Percentiles rank a stretch among this genome's conserved stretches.
Conservation (phyloP, 495 filamentous ascomycete species). For the Oleoguttula mirabilis region DNA sequence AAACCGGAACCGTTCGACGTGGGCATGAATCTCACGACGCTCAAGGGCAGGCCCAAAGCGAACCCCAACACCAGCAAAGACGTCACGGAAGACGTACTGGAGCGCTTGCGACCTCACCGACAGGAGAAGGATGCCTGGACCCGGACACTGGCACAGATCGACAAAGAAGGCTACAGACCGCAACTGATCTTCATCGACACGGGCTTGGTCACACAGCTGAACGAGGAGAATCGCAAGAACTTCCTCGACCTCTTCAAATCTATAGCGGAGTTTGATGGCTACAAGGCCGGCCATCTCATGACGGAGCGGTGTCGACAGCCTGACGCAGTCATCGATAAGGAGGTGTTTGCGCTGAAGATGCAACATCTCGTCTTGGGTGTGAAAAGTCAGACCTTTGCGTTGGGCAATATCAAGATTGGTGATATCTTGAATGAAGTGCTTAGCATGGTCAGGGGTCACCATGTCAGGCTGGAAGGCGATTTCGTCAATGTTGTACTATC, state of each 20-base stretch:
- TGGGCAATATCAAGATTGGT: conserved; percentile 93
- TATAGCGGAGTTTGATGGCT: conserved; percentile 93
- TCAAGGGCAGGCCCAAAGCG: conserved; percentile 22
- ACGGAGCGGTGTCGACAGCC: conserved; percentile 87
- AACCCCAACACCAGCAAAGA: conserved; percentile 39
- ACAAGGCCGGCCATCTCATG: conserved; percentile 91
- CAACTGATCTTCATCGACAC: conserved; percentile 98
- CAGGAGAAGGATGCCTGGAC: conserved; percentile 57
- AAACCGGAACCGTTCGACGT: conserved; percentile 57
- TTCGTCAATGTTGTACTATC: conserved; percentile 98
- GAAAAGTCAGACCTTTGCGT: conserved; percentile 77
- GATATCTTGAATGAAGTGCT: conserved; percentile 87
- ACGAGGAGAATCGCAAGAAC: conserved; percentile 71
- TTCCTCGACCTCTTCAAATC: conserved; percentile 95
- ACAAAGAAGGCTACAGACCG: conserved; percentile 79
- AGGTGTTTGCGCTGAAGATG: conserved; percentile 92
- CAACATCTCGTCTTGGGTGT: conserved; percentile 85
- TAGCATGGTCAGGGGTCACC: conserved; percentile 81
- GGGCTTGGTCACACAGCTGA: conserved; percentile 89
- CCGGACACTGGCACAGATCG: conserved; percentile 61
- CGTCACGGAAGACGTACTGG: conserved; percentile 76
- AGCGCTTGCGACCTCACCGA: conserved; percentile 60
- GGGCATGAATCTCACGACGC: conserved; percentile 35
- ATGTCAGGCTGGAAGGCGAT: conserved; percentile 91
- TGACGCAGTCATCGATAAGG: conserved; percentile 69